Evolutionary conservation across 805 yeast genomes (phyloP).

Genomic region (Ogataea kodamae): DNA sequence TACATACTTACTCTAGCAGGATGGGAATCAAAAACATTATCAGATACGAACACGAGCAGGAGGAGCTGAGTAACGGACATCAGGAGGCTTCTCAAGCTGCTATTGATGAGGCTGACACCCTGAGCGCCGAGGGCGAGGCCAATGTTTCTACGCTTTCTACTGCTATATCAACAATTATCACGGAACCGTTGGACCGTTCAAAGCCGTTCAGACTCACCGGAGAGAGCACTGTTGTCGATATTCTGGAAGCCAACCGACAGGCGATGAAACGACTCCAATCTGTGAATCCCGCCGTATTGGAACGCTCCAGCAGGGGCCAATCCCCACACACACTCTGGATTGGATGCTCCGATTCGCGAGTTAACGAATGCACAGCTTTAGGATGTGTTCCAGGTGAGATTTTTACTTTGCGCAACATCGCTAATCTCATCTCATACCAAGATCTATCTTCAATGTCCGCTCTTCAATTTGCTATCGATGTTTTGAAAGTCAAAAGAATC

Average conservation of each 20-base stretch:
- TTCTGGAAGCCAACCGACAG: constrained; percentile 43
- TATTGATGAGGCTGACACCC: background rate
- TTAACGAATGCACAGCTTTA: constrained; percentile 71
- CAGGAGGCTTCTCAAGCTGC: constrained; percentile 10
- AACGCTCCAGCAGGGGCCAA: constrained; percentile 74
- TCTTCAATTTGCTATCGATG: constrained; percentile 83
- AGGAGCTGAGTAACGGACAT: constrained; percentile 9
- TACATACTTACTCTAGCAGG: constrained; percentile 10
- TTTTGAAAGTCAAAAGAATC: constrained; percentile 73
- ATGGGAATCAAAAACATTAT: constrained; percentile 28
- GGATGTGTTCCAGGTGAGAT: constrained; percentile 87
- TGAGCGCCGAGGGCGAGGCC: constrained; percentile 1
- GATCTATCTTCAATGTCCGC: constrained; percentile 77
- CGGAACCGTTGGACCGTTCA: constrained; percentile 9
- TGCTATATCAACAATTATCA: constrained; percentile 10
- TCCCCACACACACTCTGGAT: constrained; percentile 92
- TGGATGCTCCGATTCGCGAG: constrained; percentile 91
- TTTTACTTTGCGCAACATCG: constrained; percentile 85
- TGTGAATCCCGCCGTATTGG: constrained; percentile 56
- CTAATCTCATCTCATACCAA: constrained; percentile 66
- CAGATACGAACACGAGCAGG: constrained; percentile 26
- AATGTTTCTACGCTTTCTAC: constrained; percentile 3
- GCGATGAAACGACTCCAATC: constrained; percentile 45
- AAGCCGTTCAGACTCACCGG: constrained; percentile 44
- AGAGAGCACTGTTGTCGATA: constrained; percentile 47